These are phyloP conservation scores for Populus pruinosa DNA, from an alignment of 345 rosid species.

Conservation along the genomic window DNA sequence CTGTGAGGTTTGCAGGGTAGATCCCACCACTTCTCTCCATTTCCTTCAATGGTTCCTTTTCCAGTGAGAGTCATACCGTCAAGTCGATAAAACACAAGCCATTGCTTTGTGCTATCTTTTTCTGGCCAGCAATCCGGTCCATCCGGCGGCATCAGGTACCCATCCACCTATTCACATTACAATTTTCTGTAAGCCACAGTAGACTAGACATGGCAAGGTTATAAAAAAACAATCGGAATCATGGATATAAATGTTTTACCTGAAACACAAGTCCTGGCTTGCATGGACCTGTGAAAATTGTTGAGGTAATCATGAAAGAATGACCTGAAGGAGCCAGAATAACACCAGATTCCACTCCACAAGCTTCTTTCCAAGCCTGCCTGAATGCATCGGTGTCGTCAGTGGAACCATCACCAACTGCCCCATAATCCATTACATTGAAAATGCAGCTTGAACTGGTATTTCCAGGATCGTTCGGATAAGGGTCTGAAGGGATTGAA, in stretches of 20 bases:
- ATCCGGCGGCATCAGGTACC: slow-evolving; percentile 79
- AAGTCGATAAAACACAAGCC: slow-evolving; percentile 88
- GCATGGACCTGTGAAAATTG: slow-evolving; percentile 92
- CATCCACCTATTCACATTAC: slow-evolving; percentile 52
- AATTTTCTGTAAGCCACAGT: not conserved
- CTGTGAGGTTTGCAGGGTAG: slow-evolving; percentile 97
- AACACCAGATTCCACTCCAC: slow-evolving; percentile 62
- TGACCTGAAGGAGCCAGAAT: slow-evolving; percentile 65
- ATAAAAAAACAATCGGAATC: not conserved
- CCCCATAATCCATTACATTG: slow-evolving; percentile 73
- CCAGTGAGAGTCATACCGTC: slow-evolving; percentile 64
- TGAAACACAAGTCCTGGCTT: slow-evolving; percentile 73
- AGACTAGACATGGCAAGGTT: not conserved
- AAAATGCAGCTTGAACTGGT: slow-evolving; percentile 37
- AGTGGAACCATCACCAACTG: slow-evolving; percentile 73
- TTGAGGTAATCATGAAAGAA: slow-evolving; percentile 70
- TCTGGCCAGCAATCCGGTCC: slow-evolving; percentile 90
- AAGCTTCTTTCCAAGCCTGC: slow-evolving; percentile 88
- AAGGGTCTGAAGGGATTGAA: slow-evolving; percentile 58
- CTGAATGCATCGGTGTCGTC: slow-evolving; percentile 81
- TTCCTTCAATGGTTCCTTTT: slow-evolving; percentile 84
- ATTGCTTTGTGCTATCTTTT: slow-evolving; percentile 66
- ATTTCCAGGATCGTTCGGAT: slow-evolving; percentile 43
- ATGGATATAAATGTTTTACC: slow-evolving; percentile 27
- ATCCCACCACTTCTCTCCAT: slow-evolving; percentile 98